phyloP scores from a whole-genome alignment of 2,329 filamentous ascomycete genomes.

The Fusarium albosuccineum region DNA sequence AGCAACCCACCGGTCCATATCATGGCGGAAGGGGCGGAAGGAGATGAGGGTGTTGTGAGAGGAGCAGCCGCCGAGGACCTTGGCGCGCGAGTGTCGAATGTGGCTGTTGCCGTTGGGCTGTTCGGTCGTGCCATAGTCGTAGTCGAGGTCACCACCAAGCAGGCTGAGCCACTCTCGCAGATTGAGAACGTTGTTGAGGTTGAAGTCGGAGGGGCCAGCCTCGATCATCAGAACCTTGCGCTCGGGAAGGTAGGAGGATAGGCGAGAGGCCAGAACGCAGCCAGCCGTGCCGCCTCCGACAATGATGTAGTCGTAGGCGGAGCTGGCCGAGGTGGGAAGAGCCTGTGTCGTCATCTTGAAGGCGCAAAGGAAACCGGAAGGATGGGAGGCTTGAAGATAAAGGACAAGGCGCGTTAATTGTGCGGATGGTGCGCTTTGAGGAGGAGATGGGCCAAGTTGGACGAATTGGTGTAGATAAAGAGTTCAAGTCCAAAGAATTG shows the following conservation, averaged over 20 bases:
- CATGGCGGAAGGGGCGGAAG: conserved; percentile 77
- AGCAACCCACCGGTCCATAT: conserved; percentile 85
- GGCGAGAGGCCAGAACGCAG: not conserved
- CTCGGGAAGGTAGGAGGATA: not conserved
- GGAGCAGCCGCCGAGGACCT: too few species aligned
- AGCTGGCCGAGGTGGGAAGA: conserved; percentile 72
- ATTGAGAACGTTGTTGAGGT: not conserved
- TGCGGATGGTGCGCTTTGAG: not conserved
- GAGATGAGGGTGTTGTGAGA: not conserved
- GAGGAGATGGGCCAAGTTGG: not conserved
- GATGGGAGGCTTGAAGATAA: conserved; percentile 3
- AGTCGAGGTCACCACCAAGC: not conserved
- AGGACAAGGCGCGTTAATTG: not conserved
- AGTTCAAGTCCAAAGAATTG: not conserved
- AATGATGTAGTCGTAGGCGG: conserved; percentile 50
- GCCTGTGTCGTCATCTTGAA: conserved; percentile 75
- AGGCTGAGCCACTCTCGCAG: not conserved
- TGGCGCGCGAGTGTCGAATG: too few species aligned
- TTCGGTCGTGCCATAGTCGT: not conserved
- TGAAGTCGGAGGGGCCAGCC: not conserved
- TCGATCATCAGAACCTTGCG: not conserved
- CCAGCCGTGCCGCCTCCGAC: not conserved
- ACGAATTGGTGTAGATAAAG: conserved; percentile 2
- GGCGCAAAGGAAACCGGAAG: not conserved
- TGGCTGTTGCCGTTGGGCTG: not conserved